Evolutionary conservation across 2,329 filamentous ascomycete species (phyloP), one percentile per base, ranked within the genome.

Genomic region (Blumeriella jaapii): DNA sequence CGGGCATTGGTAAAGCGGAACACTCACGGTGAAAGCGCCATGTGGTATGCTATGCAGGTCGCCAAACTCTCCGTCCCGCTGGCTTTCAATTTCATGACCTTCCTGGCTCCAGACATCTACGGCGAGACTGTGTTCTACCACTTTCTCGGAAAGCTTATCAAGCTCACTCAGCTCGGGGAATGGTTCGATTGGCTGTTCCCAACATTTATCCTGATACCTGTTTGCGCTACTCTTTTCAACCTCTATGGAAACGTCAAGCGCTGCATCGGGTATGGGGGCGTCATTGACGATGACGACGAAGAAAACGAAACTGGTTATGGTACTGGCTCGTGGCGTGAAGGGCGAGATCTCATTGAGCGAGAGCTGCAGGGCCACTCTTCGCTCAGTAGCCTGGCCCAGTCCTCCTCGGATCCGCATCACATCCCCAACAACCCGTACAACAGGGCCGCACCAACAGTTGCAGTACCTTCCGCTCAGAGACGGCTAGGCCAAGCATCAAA

Each of bases 51-150:
- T 1, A 78, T 85, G 39, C 85, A 95, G 56, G 82, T 95, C 8
- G 89, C 91, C 33, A 84, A 87, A 52, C 74, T 98, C 27, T 94
- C 83, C 1, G 84, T 98, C 0, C 91, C 91, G 1, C 68, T 98
- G 6, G 78, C 83, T 3, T 98, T 94, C 71, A 98, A 98, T 61
- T 98, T 96, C 55, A 70, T 94, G 56, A 95, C 89, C 1, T 89
- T 96, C 55, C 61, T 95, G 14, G 81, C 82, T 1, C 67, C 65
- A 6, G 65, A 67, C 9, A 73, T 93, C 26, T 89, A 86, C 54
- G 61, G 68, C 38, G 71, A 78, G 49, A 95, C 87, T 0, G 75
- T 78, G 0, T 98, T 96, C 59, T 94, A 89, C 61, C 59, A 71
- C 26, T 94, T 98, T 51, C 69, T 98, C 0, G 91, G 91, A 5